Percentiles rank a stretch among this genome's conserved stretches.
These are phyloP conservation scores for Pseudocercospora fuligena DNA, from an alignment of 2,329 filamentous ascomycete genomes.

Conservation along the genomic window DNA sequence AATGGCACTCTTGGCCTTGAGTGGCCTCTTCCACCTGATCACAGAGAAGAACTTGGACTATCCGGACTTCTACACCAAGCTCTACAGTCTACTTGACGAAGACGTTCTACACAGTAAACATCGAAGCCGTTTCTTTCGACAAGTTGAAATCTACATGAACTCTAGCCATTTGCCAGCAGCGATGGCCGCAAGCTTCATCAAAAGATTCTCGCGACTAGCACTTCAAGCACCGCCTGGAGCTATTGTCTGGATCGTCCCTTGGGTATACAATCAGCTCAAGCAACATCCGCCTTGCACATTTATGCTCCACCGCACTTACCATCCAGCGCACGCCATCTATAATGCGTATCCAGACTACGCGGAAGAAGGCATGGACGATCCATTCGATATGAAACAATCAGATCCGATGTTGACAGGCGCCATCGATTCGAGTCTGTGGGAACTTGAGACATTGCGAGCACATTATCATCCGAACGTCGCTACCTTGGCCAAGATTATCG, in stretches of 20 bases:
- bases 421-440: conserved; percentile 93
- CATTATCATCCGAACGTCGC: conserved; percentile 98
- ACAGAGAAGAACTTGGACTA: conserved; percentile 94
- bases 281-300: conserved; percentile 89
- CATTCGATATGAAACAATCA: conserved; percentile 73
- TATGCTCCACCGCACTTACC: conserved; percentile 79
- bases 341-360: conserved; percentile 45
- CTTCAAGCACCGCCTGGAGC: conserved; percentile 89
- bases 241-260: conserved; percentile 86
- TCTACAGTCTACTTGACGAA: conserved; percentile 88
- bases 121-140: conserved; percentile 88
- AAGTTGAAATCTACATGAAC: conserved; percentile 85
- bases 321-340: conserved; percentile 41
- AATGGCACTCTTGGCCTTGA: conserved; percentile 84
- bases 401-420: conserved; percentile 86
- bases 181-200: conserved; percentile 94
- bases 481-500: conserved; percentile 88
- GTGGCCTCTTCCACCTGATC: conserved; percentile 93
- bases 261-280: conserved; percentile 93
- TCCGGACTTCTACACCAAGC: conserved; percentile 77
- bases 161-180: conserved; percentile 92
- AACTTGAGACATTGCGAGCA: conserved; percentile 84
- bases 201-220: conserved; percentile 81
- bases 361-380: conserved; percentile 69
- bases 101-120: conserved; percentile 92